A percentile compares a stretch with the other conserved stretches of the same genome.
Conservation (phyloP, 306 rosid species). For the Acacia confusa region DNA sequence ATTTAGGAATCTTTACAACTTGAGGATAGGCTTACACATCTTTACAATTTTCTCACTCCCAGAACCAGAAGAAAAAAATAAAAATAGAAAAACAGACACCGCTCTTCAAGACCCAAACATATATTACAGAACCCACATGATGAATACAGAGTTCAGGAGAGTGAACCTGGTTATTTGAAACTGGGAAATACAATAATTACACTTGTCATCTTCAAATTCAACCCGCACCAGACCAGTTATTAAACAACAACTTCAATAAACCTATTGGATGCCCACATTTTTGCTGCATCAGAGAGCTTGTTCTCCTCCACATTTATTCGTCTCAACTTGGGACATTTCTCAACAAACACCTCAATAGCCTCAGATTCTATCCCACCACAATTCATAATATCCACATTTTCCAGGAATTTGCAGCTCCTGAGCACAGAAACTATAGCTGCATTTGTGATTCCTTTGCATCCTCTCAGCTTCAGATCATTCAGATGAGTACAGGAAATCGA, state of each 20-base stretch:
- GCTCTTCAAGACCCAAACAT: slow-evolving; percentile 2
- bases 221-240: slow-evolving; percentile 33
- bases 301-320: slow-evolving; percentile 61
- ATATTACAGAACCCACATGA: slow-evolving; percentile 26
- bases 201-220: slow-evolving; percentile 26
- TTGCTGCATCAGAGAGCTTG: slow-evolving; percentile 64
- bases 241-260: slow-evolving; percentile 54
- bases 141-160: slow-evolving; percentile 6
- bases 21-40: background rate
- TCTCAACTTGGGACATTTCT: slow-evolving; percentile 53
- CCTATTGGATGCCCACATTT: slow-evolving; percentile 49
- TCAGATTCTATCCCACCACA: slow-evolving; percentile 59
- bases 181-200: slow-evolving; percentile 23
- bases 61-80: background rate
- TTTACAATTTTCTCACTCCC: background rate
- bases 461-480: slow-evolving; percentile 67
- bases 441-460: slow-evolving; percentile 60
- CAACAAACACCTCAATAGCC: slow-evolving; percentile 53
- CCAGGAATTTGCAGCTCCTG: slow-evolving; percentile 62
- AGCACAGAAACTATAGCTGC: slow-evolving; percentile 44
- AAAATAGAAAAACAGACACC: background rate
- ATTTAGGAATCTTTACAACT: background rate
- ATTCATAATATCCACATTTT: slow-evolving; percentile 60
- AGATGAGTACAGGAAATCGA: slow-evolving; percentile 60
- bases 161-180: slow-evolving; percentile 40